Conservation (phyloP, 208 protist genomes). For the Trypanosoma theileri region DNA sequence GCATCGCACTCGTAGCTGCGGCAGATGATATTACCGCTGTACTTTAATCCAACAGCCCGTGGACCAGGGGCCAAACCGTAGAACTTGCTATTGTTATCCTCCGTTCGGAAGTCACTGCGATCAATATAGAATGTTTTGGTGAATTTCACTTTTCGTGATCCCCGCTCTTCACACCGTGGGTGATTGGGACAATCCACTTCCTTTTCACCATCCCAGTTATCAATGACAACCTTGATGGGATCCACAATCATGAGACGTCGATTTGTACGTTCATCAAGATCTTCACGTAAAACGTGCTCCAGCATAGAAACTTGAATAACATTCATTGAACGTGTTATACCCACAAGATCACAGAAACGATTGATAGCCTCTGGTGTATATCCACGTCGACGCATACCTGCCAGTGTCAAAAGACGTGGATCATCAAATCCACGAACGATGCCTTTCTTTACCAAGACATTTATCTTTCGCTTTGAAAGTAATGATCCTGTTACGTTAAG, state of each 20-base stretch:
- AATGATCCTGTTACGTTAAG: slow-evolving; percentile 97
- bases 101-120: slow-evolving; percentile 93
- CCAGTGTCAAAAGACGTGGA: slow-evolving; percentile 96
- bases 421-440: slow-evolving; percentile 98
- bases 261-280: slow-evolving; percentile 92
- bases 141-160: slow-evolving; percentile 87
- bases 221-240: slow-evolving; percentile 95
- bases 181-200: slow-evolving; percentile 94
- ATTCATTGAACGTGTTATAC: slow-evolving; percentile 92
- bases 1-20: slow-evolving; percentile 76
- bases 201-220: slow-evolving; percentile 89
- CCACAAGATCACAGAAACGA: slow-evolving; percentile 95
- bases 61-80: slow-evolving; percentile 83
- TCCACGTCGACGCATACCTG: slow-evolving; percentile 96
- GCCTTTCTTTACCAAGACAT: slow-evolving; percentile 93
- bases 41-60: slow-evolving; percentile 86
- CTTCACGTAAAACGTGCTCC: slow-evolving; percentile 93
- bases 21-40: slow-evolving; percentile 85
- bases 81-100: slow-evolving; percentile 86
- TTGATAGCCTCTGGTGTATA: slow-evolving; percentile 98
- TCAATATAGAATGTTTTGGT: slow-evolving; percentile 97
- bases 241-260: slow-evolving; percentile 92
- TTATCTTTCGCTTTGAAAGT: slow-evolving; percentile 98
- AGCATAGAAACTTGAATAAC: slow-evolving; percentile 94
- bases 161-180: slow-evolving; percentile 85